Base-by-base conservation (phyloP, 2,329 filamentous ascomycete species). In the Aureobasidium sp. region DNA sequence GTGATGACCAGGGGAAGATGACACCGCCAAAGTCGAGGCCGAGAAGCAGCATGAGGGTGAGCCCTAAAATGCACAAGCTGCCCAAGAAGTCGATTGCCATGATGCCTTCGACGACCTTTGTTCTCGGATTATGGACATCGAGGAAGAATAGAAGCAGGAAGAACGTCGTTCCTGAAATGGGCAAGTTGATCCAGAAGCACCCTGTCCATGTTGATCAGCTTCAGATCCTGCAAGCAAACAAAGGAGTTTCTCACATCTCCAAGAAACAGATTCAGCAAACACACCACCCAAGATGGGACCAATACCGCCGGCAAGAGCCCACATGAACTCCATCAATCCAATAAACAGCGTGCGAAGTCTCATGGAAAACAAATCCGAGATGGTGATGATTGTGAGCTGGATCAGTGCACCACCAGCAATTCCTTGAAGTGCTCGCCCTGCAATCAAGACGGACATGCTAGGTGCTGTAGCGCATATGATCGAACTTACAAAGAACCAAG, bases 61-160 rank as follows among this genome's bases (percentile, higher is more conserved):
- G 68, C 7, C 69, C 75, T 0, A 79, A 64, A 56, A 80, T 74
- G 1, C 74, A 74, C 19, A 78, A 53, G 17, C 74, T 76, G 6
- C 78, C 78, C 16, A 73, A 66, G 76, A 77, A 79, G 60, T 80
- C 78, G 7, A 80, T 70, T 1, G 76, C 77, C 51, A 66, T 71
- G 40, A 80, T 63, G 0, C 77, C 78, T 1, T 73, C 62, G 2
- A 63, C 14, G 39, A 80, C 66, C 0, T 68, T 70, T 0, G 78
- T 80, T 22, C 71, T 68, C 4, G 78, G 76, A 47, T 79, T 79
- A 56, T 79, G 74, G 12, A 80, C 72, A 56, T 81, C 74, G 25
- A 82, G 65, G 56, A 75, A 78, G 22, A 79, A 58, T 2, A 79
- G 50, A 3, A 81, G 66, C 0, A 81, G 65, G 3, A 74, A 24